Conservation (phyloP, 768 basidiomycete genomes). For the Boletus fagicola region DNA sequence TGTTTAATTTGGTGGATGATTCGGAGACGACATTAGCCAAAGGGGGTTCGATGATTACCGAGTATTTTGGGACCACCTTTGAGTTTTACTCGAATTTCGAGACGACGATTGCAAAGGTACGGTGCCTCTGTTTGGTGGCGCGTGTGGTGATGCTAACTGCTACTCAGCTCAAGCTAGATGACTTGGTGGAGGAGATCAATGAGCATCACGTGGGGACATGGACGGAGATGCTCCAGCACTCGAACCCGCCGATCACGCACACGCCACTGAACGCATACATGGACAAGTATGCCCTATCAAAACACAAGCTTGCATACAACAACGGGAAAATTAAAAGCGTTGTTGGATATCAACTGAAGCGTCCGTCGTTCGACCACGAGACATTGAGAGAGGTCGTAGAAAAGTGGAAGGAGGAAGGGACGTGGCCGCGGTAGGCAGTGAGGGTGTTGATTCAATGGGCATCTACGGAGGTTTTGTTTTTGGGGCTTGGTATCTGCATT, state of each 20-base stretch:
- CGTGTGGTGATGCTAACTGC: background rate
- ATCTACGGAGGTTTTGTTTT: slow-evolving; percentile 18
- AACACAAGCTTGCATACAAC: slow-evolving; percentile 65
- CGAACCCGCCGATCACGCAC: slow-evolving; percentile 68
- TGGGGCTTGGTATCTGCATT: slow-evolving; percentile 19
- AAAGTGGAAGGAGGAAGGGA: slow-evolving; percentile 75
- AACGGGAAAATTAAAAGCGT: slow-evolving; percentile 73
- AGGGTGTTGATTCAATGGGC: background rate
- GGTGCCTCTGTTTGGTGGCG: slow-evolving; percentile 3
- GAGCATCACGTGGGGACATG: slow-evolving; percentile 79
- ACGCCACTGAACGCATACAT: slow-evolving; percentile 77
- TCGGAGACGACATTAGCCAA: slow-evolving; percentile 67
- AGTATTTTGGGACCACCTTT: slow-evolving; percentile 74
- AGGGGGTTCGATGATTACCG: slow-evolving; percentile 62
- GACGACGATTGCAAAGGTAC: slow-evolving; percentile 64
- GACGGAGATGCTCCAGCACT: slow-evolving; percentile 75
- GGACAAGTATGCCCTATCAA: slow-evolving; percentile 69
- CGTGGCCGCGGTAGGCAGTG: slow-evolving; percentile 30
- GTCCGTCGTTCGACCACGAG: slow-evolving; percentile 61
- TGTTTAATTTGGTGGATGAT: slow-evolving; percentile 88
- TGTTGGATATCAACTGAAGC: slow-evolving; percentile 64
- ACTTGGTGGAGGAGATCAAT: slow-evolving; percentile 79
- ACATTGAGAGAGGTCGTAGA: slow-evolving; percentile 68
- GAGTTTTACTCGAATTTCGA: slow-evolving; percentile 77
- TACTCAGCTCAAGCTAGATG: slow-evolving; percentile 59